Evolutionary conservation across 2,329 filamentous ascomycete genomes (phyloP).

Genomic region (Talaromyces piceae): DNA sequence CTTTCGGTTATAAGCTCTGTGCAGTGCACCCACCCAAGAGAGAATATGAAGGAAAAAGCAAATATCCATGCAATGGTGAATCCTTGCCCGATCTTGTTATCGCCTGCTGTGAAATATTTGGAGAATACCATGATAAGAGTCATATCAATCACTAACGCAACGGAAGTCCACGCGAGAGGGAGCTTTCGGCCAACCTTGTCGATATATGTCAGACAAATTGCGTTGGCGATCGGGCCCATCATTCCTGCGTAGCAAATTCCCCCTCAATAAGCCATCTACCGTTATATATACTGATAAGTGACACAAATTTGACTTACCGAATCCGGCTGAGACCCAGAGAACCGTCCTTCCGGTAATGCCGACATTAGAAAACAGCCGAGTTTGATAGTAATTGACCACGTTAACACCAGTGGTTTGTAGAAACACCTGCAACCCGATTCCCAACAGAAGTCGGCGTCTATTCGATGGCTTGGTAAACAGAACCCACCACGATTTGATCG

Average conservation of each 20-base stretch:
- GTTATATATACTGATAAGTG: too few relatives aligned
- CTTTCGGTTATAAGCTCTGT: neutral
- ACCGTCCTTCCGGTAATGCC: neutral
- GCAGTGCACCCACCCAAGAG: neutral
- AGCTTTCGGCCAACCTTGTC: constrained; percentile 5
- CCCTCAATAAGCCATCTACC: too few relatives aligned
- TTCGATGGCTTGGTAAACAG: constrained; percentile 20
- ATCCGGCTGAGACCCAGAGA: constrained; percentile 1
- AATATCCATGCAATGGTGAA: constrained; percentile 6
- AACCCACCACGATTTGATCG: constrained; percentile 17
- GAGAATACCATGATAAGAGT: constrained; percentile 2
- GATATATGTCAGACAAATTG: constrained; percentile 1
- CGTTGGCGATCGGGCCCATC: constrained; percentile 7
- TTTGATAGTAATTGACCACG: constrained; percentile 16
- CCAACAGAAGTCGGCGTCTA: constrained; percentile 21
- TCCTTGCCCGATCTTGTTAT: neutral
- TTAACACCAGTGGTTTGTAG: constrained; percentile 26
- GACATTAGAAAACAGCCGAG: neutral
- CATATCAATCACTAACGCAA: constrained; percentile 3
- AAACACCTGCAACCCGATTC: constrained; percentile 21
- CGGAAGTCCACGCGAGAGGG: constrained; percentile 2
- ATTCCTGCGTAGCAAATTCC: too few relatives aligned
- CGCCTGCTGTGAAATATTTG: neutral
- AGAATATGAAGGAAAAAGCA: constrained; percentile 1
- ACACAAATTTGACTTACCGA: neutral